Conservation (phyloP, 192 early-diverging fungal species). For the Rhizophagus prolifer region DNA sequence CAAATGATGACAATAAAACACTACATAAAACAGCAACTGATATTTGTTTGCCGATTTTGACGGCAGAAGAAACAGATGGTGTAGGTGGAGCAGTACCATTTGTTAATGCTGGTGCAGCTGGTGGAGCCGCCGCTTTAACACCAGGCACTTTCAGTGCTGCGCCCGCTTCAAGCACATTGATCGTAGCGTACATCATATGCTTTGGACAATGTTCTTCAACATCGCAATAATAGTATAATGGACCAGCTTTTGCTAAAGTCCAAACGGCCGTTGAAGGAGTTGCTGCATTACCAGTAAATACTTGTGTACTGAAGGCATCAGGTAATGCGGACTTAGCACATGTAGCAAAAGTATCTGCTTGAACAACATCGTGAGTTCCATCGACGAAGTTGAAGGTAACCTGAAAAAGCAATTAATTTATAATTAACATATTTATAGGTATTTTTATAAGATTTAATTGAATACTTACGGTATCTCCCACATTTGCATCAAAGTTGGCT, state of each 20-base stretch:
- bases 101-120: background rate
- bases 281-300: background rate
- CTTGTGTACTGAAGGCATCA: background rate
- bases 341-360: background rate
- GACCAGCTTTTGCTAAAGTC: background rate
- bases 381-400: too few relatives aligned
- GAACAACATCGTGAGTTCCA: too few relatives aligned
- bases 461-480: background rate
- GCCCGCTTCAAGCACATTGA: background rate
- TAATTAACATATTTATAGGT: too few relatives aligned
- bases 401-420: too few relatives aligned
- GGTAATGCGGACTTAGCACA: background rate
- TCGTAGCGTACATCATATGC: background rate
- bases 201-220: background rate
- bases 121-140: background rate
- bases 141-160: background rate
- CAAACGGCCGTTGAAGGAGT: background rate
- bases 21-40: background rate
- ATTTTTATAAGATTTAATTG: too few relatives aligned
- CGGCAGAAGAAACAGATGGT: too few relatives aligned
- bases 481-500: background rate
- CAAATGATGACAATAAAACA: background rate
- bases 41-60: background rate
- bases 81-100: background rate
- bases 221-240: background rate